Percentiles rank a stretch among this genome's conserved stretches.
These are phyloP conservation scores for Excoecaria cochinchinensis DNA, from an alignment of 345 rosid genomes.

Conservation along the genomic window DNA sequence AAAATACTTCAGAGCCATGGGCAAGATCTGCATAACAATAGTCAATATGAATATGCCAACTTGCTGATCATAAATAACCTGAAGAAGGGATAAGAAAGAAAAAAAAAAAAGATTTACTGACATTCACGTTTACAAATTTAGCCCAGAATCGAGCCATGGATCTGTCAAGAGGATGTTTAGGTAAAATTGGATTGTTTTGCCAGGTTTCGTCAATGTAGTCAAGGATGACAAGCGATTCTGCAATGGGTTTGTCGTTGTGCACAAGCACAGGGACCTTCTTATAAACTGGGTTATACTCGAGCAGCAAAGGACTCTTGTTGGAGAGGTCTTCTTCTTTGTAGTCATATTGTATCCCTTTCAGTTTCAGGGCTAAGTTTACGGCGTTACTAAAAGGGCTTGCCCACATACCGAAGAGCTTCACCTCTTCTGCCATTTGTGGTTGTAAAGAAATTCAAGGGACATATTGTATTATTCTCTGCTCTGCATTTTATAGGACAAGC, in stretches of 20 bases:
- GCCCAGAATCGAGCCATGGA: slow-evolving; percentile 23
- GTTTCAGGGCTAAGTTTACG: slow-evolving; percentile 15
- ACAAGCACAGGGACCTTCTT: slow-evolving; percentile 20
- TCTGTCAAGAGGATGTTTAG: slow-evolving; percentile 11
- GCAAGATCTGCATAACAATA: slow-evolving; percentile 7
- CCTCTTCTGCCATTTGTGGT: slow-evolving; percentile 6
- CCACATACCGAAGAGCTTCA: slow-evolving; percentile 19
- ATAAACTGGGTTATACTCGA: slow-evolving; percentile 11
- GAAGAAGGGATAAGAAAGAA: background rate
- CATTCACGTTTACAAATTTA: slow-evolving; percentile 15
- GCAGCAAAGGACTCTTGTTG: slow-evolving; percentile 20
- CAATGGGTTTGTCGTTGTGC: slow-evolving; percentile 22
- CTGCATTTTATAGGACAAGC: background rate
- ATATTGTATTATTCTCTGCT: background rate
- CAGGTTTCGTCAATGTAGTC: slow-evolving; percentile 24
- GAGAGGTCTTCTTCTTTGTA: slow-evolving; percentile 18
- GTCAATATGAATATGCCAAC: background rate
- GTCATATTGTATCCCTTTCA: slow-evolving; percentile 17
- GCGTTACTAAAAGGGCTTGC: slow-evolving; percentile 4
- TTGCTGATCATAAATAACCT: too few relatives aligned
- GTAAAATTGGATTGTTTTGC: slow-evolving; percentile 13
- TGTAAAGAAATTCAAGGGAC: too few relatives aligned
- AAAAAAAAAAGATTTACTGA: background rate
- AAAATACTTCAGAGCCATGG: background rate
- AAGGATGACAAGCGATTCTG: slow-evolving; percentile 20